Base-by-base conservation (phyloP, 768 basidiomycete species). In the Xerocomus potaroensis region DNA sequence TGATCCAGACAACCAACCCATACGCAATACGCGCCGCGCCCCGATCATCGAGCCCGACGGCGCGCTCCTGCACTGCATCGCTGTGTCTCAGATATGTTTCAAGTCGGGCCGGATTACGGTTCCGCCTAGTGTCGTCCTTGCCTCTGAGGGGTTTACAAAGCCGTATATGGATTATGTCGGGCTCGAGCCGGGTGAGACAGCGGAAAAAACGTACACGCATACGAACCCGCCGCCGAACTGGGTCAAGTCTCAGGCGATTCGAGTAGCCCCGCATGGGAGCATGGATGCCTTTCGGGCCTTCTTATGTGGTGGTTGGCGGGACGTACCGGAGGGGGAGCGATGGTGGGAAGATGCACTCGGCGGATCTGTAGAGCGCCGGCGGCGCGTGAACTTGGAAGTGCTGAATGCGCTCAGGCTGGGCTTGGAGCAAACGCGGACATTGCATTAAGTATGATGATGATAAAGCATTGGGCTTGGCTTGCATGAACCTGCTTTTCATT, bases 101-200 rank as follows among this genome's bases (percentile, higher is more conserved):
- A 90, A 89, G n/a, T n/a, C 75, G 19, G 82, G 80, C 0, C 76
- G 87, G 1, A 82, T 89, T 50, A 88, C 84, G 16, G 73, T 87
- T 45, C 87, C 87, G 2, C 87, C 87, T 10, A 71, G 72, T 3
- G 48, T 90, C 50, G 76, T 77, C 11, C 63, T 87, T 27, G 83
- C 79, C 1, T 53, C 69, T 1, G 80, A 83, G 48, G 87, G 87
- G 0, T 79, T 83, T 53, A 59, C 59, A 33, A 55, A 59, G 19
- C 62, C 68, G 4, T 56, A 2, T 19, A 27, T 9, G 0, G 49
- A 48, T 7, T 32, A 21, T 4, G 9, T 23, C 18, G 31, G 3
- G 18, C n/a, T n/a, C 19, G 10, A 19, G 19, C 19, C 9, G 35
- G 35, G 11, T 8, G 19, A 8, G n/a, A n/a, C n/a, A n/a, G n/a